Evolutionary conservation across 1,284 basidiomycete species (phyloP).

Genomic region (Cryptococcus sp.): DNA sequence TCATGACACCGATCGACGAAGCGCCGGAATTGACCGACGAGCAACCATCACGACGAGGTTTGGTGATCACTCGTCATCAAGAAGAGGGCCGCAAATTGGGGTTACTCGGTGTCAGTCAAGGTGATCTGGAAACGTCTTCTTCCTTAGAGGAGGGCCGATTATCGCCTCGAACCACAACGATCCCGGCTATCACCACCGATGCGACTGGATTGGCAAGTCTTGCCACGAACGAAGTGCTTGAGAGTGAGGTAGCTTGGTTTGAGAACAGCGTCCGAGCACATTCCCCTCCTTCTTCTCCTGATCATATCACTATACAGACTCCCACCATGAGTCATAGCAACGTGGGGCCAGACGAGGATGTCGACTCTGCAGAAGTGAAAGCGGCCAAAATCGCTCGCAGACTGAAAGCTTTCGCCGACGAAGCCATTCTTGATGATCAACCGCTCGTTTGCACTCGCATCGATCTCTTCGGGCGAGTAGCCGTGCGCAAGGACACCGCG

Average conservation of each 20-base stretch:
- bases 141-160: slow-evolving; percentile 17
- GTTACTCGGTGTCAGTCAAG: slow-evolving; percentile 30
- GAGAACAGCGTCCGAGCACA: slow-evolving; percentile 18
- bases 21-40: slow-evolving; percentile 9
- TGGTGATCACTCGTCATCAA: slow-evolving; percentile 37
- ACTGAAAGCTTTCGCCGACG: slow-evolving; percentile 33
- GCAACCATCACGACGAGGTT: slow-evolving; percentile 18
- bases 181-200: slow-evolving; percentile 34
- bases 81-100: slow-evolving; percentile 45
- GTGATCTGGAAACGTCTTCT: slow-evolving; percentile 22
- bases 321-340: slow-evolving; percentile 16
- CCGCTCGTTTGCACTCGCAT: slow-evolving; percentile 45
- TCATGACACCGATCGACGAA: slow-evolving; percentile 20
- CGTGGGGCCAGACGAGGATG: slow-evolving; percentile 17
- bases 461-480: slow-evolving; percentile 43
- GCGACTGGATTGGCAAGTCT: slow-evolving; percentile 34
- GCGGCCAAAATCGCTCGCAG: slow-evolving; percentile 31
- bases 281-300: slow-evolving; percentile 25
- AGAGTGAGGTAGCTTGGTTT: slow-evolving; percentile 40
- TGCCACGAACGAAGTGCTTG: slow-evolving; percentile 34
- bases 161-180: slow-evolving; percentile 31
- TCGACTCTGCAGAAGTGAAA: slow-evolving; percentile 32
- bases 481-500: slow-evolving; percentile 42
- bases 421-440: slow-evolving; percentile 22
- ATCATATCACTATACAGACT: slow-evolving; percentile 21